Base-by-base conservation (phyloP, 2,329 filamentous ascomycete genomes). In the Myriangium duriaei region DNA sequence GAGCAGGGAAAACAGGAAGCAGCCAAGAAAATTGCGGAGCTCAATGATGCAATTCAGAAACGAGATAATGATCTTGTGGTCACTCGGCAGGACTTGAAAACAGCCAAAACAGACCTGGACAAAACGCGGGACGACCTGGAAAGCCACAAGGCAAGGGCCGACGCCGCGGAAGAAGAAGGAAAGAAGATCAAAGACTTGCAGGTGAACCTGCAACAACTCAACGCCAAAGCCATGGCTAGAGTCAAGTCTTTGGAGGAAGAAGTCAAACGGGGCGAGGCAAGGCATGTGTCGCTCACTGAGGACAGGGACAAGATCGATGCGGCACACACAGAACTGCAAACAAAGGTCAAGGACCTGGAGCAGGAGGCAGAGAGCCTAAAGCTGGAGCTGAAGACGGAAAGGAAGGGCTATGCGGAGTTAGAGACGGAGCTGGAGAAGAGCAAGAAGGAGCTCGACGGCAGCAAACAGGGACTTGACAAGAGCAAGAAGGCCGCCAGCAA, bases 341-440 rank as follows among this genome's bases (percentile, higher is more conserved):
- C 38, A 14, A 48, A 51, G 34, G 37, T 60, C 12, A 60, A 68
- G 30, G 65, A 69, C 13, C 57, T 61, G 13, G 62, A 68, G n/a
- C 49, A 50, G 18, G 49, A 53, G 30, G 19, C 52, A 14, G 44
- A 46, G 1, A 42, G 45, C 15, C 40, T 55, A 11, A 35, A 40
- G 31, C 26, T 41, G 3, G 40, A 49, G 30, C 31, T 46, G 1
- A 39, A 46, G 28, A 42, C 41, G 1, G 45, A 47, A 30, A 18
- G 43, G 15, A 43, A 45, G 19, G 45, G 45, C 11, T 45, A 42
- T 21, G 37, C 39, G 10, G 43, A 45, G 10, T 16, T 47, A 4
- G 45, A 45, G 26, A 16, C 38, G 4, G 42, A 45, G 18, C 19
- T 42, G 6, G 34, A 30, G 15, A 37, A 31, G 16, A 34, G 29